Evolutionary conservation across 1,139 yeast species (phyloP).

Genomic region (Lodderomyces orthopsilosis): DNA sequence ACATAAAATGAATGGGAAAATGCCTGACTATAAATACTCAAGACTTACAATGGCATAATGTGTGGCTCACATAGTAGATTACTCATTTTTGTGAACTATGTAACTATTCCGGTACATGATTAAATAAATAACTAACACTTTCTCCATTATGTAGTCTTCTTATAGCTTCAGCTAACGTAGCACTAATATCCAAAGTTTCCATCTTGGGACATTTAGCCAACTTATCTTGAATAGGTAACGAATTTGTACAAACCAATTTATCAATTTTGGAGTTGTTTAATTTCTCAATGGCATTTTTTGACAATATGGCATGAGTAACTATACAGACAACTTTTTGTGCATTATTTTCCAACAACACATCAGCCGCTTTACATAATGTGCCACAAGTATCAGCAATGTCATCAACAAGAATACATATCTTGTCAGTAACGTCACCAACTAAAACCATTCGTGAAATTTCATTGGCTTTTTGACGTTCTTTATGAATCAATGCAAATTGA

Average conservation of each 20-base stretch:
- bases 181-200: constrained; percentile 80
- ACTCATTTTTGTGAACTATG: not conserved
- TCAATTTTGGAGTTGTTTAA: constrained; percentile 77
- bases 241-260: constrained; percentile 87
- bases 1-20: too few relatives aligned
- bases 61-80: too few relatives aligned
- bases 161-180: constrained; percentile 92
- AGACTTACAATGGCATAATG: too few relatives aligned
- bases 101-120: constrained; percentile 46
- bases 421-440: constrained; percentile 90
- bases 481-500: constrained; percentile 93
- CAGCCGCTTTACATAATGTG: constrained; percentile 94
- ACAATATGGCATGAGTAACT: constrained; percentile 91
- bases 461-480: constrained; percentile 93
- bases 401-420: constrained; percentile 87
- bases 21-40: too few relatives aligned
- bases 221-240: constrained; percentile 88
- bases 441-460: constrained; percentile 94
- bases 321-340: constrained; percentile 89
- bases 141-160: constrained; percentile 97
- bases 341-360: constrained; percentile 73
- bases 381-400: constrained; percentile 99
- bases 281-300: constrained; percentile 83
- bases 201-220: constrained; percentile 67
- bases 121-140: constrained; percentile 85